Percentiles rank a stretch among this genome's conserved stretches.
These are phyloP conservation scores for Diaporthe sp. DNA, from an alignment of 2,329 filamentous ascomycete species.

Conservation along the genomic window DNA sequence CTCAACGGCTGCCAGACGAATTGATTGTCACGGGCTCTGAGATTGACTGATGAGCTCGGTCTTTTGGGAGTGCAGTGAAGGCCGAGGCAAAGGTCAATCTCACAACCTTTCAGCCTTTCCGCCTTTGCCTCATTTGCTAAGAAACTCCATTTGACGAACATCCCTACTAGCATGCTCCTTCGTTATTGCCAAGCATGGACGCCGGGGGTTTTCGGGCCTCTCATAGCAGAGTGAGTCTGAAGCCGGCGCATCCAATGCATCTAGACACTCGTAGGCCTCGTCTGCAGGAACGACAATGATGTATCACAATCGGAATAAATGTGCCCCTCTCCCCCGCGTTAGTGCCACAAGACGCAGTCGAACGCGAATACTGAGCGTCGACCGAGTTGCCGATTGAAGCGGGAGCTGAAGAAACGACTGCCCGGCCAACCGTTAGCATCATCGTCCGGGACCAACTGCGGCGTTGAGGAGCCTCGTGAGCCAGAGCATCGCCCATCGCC, in stretches of 20 bases:
- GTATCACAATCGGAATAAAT: background rate
- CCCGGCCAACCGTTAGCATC: background rate
- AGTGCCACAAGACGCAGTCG: background rate
- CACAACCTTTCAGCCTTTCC: background rate
- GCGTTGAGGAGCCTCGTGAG: background rate
- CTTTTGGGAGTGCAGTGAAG: background rate
- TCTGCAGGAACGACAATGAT: background rate
- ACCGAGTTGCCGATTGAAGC: background rate
- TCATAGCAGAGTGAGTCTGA: background rate
- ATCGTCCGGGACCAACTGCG: background rate
- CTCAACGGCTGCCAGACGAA: background rate
- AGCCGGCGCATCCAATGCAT: background rate
- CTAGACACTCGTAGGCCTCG: background rate
- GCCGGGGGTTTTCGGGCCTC: slow-evolving; percentile 9
- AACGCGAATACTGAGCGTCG: background rate
- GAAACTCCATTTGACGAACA: background rate
- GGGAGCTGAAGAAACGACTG: background rate
- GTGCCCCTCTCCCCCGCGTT: background rate
- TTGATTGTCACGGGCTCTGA: background rate
- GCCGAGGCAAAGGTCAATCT: background rate
- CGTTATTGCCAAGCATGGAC: slow-evolving; percentile 3
- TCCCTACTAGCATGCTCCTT: slow-evolving; percentile 26
- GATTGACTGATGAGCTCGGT: background rate
- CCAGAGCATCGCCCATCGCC: background rate
- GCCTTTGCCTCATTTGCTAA: background rate